Evolutionary conservation across 2,329 filamentous ascomycete genomes (phyloP).

Genomic region (Epichloe amarillans): DNA sequence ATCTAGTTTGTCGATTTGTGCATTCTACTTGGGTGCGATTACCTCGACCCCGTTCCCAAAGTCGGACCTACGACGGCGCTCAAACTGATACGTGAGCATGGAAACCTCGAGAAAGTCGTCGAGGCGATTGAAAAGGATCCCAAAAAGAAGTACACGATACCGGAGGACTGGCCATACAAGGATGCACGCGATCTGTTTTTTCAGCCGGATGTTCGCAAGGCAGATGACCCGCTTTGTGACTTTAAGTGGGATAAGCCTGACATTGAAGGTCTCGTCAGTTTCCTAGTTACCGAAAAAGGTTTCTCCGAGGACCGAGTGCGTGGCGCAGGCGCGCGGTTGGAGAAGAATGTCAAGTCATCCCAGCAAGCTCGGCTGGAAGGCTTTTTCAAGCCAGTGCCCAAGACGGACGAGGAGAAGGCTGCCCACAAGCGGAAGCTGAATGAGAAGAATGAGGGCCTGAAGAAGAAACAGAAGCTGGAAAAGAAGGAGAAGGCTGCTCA

Average conservation of each 20-base stretch:
- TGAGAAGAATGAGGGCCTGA: conserved; percentile 80
- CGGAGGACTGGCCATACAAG: conserved; percentile 92
- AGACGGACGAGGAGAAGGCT: conserved; percentile 75
- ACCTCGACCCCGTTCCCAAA: conserved; percentile 91
- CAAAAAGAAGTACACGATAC: conserved; percentile 71
- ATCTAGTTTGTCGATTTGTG: conserved; percentile 88
- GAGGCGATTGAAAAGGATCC: conserved; percentile 63
- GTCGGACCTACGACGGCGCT: conserved; percentile 84
- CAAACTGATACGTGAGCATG: conserved; percentile 87
- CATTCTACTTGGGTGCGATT: conserved; percentile 94
- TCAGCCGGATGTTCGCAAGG: conserved; percentile 72
- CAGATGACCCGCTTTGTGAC: conserved; percentile 77
- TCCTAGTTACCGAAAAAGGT: conserved; percentile 84
- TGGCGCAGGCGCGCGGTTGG: conserved; percentile 59
- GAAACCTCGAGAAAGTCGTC: conserved; percentile 74
- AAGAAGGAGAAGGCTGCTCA: conserved; percentile 90
- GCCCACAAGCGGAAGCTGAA: conserved; percentile 86
- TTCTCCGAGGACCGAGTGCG: conserved; percentile 93
- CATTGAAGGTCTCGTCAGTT: conserved; percentile 77
- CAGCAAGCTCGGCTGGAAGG: conserved; percentile 89
- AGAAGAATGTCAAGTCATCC: conserved; percentile 81
- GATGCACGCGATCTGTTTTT: conserved; percentile 89
- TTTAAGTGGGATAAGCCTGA: conserved; percentile 98
- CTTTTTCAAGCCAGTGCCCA: conserved; percentile 89
- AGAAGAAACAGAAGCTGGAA: conserved; percentile 88